These are phyloP conservation scores for Xylaria nigripes DNA, from an alignment of 495 filamentous ascomycete species.

Conservation along the genomic window DNA sequence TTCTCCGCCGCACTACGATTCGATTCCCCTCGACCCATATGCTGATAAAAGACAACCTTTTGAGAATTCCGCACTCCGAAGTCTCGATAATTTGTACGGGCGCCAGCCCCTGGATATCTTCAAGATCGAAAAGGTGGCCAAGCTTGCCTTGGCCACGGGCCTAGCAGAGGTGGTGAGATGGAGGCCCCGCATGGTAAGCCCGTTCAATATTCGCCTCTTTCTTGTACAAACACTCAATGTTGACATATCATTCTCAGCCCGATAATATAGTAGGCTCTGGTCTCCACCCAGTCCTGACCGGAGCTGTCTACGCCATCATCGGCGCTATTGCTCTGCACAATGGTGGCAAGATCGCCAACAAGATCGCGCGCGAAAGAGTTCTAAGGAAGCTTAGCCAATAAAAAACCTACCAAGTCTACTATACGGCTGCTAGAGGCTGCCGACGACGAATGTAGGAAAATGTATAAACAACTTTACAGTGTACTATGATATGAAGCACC, in stretches of 20 bases:
- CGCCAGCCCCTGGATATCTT: slow-evolving; percentile 48
- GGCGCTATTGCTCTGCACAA: slow-evolving; percentile 81
- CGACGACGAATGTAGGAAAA: slow-evolving; percentile 11
- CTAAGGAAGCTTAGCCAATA: slow-evolving; percentile 38
- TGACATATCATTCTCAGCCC: slow-evolving; percentile 43
- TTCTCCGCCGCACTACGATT: slow-evolving; percentile 22
- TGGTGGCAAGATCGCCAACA: slow-evolving; percentile 69
- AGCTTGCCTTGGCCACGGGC: slow-evolving; percentile 60
- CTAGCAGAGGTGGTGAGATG: slow-evolving; percentile 70
- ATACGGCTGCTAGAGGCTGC: background rate
- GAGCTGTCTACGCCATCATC: slow-evolving; percentile 73
- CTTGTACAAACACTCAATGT: background rate
- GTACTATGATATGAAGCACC: slow-evolving; percentile 16
- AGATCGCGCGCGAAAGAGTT: slow-evolving; percentile 68
- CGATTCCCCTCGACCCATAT: slow-evolving; percentile 30
- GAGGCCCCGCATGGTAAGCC: slow-evolving; percentile 69
- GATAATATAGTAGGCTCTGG: slow-evolving; percentile 65
- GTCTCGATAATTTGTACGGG: slow-evolving; percentile 57
- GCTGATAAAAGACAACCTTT: slow-evolving; percentile 54
- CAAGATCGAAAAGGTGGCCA: slow-evolving; percentile 51
- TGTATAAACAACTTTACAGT: slow-evolving; percentile 20
- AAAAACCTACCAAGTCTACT: background rate
- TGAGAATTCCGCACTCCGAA: slow-evolving; percentile 61
- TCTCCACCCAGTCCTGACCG: slow-evolving; percentile 58
- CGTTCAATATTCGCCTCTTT: background rate